These are phyloP conservation scores for Heliocybe sulcata DNA, from an alignment of 1,284 basidiomycete genomes.

Conservation along the genomic window DNA sequence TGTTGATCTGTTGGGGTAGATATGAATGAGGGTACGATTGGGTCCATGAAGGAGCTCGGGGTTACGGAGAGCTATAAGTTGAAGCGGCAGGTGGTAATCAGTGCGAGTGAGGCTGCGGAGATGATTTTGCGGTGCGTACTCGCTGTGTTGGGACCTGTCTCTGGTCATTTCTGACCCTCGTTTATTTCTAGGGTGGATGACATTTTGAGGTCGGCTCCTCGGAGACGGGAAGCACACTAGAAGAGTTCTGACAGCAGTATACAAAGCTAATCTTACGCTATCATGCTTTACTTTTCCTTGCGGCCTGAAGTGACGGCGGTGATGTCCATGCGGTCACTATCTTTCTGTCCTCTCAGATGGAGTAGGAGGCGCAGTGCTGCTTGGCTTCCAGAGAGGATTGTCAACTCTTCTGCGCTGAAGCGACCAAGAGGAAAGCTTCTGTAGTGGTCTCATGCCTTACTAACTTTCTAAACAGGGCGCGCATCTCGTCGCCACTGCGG, in stretches of 20 bases:
- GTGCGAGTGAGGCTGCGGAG: constrained; percentile 95
- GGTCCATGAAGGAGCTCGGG: constrained; percentile 84
- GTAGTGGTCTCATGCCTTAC: too few species aligned
- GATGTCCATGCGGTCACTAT: too few species aligned
- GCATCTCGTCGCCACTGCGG: too few species aligned
- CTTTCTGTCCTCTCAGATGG: too few species aligned
- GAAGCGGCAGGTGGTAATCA: constrained; percentile 91
- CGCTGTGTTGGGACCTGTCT: too few species aligned
- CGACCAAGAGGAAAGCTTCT: too few species aligned
- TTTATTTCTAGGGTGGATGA: constrained; percentile 49
- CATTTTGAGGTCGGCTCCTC: constrained; percentile 57
- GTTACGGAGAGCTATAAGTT: constrained; percentile 97
- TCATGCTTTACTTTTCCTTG: background rate
- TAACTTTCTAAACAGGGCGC: too few species aligned
- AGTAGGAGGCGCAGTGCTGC: too few species aligned
- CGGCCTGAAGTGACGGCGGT: too few species aligned
- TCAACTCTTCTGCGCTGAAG: too few species aligned
- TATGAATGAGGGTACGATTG: constrained; percentile 82
- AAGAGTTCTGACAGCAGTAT: background rate
- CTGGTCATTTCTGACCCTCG: constrained; percentile 3
- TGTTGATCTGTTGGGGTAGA: constrained; percentile 37
- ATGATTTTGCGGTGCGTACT: constrained; percentile 89
- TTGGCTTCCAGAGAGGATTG: too few species aligned
- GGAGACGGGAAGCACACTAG: constrained; percentile 47
- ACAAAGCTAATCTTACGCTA: background rate